phyloP scores from a whole-genome alignment of 345 rosid genomes.

The Kandelia obovata region DNA sequence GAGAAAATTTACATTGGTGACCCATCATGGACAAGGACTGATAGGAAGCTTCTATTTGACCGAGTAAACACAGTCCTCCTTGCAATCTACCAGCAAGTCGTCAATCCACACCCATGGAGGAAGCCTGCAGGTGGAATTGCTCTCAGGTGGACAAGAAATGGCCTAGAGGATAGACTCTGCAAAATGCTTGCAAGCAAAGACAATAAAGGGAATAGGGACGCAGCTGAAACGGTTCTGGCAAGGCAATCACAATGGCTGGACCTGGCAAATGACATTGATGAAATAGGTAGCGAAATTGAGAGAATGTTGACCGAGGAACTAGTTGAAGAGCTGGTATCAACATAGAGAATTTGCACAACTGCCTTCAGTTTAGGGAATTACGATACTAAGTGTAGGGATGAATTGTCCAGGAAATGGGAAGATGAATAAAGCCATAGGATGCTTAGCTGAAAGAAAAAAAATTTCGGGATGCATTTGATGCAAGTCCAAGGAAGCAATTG shows the following conservation, averaged over 20 bases:
- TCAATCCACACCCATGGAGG: constrained; percentile 61
- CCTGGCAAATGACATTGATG: constrained; percentile 47
- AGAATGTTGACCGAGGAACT: constrained; percentile 57
- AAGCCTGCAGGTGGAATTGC: constrained; percentile 20
- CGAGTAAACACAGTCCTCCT: constrained; percentile 51
- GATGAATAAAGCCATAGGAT: no score
- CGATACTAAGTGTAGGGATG: no score
- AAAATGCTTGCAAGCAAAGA: constrained; percentile 37
- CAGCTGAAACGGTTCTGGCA: constrained; percentile 35
- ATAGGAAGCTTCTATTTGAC: constrained; percentile 70
- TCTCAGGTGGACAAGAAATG: constrained; percentile 38
- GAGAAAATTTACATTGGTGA: constrained; percentile 53
- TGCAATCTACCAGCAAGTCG: constrained; percentile 42
- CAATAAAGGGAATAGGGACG: constrained; percentile 34
- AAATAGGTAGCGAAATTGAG: constrained; percentile 74
- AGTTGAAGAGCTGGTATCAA: constrained; percentile 47
- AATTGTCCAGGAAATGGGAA: no score
- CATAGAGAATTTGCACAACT: constrained; percentile 15
- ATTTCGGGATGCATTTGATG: no score
- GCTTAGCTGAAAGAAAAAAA: no score
- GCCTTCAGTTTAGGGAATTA: no score
- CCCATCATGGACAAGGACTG: constrained; percentile 44
- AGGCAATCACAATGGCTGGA: constrained; percentile 54
- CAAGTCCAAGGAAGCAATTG: no score
- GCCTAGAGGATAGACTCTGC: constrained; percentile 42